Conservation (phyloP, 2,329 filamentous ascomycete genomes). For the Neonectria sp. region DNA sequence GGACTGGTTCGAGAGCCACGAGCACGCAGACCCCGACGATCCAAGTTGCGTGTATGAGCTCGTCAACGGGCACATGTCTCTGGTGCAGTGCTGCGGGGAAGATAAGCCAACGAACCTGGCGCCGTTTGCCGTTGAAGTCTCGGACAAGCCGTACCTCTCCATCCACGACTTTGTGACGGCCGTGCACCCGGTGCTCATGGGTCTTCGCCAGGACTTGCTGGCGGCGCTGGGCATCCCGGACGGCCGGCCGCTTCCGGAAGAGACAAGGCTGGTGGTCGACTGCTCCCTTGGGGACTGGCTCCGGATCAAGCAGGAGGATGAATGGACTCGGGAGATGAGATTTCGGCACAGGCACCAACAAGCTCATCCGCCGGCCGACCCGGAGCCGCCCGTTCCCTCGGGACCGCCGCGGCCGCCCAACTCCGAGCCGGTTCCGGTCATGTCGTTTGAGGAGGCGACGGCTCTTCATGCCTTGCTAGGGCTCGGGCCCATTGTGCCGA, state of each 20-base stretch:
- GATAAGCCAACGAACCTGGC: conserved; percentile 10
- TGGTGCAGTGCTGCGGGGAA: conserved; percentile 14
- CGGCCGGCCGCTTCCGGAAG: not conserved
- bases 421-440: no score
- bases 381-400: no score
- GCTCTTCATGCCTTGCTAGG: no score
- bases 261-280: conserved; percentile 10
- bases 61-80: not conserved
- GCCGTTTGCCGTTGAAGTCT: conserved; percentile 1
- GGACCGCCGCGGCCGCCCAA: no score
- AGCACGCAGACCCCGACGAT: conserved; percentile 11
- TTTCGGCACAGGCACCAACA: not conserved
- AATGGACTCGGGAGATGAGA: conserved; percentile 1
- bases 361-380: conserved; percentile 6
- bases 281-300: not conserved
- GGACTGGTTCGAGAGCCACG: not conserved
- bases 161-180: conserved; percentile 35
- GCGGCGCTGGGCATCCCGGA: not conserved
- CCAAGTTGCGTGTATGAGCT: not conserved
- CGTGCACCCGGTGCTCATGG: no score
- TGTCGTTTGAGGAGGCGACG: no score
- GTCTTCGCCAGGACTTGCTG: not conserved
- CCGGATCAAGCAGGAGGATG: not conserved
- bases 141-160: conserved; percentile 30
- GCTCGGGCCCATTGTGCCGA: no score